Evolutionary conservation across 495 filamentous ascomycete genomes (phyloP).

Genomic region (Hyaloscypha variabilis): DNA sequence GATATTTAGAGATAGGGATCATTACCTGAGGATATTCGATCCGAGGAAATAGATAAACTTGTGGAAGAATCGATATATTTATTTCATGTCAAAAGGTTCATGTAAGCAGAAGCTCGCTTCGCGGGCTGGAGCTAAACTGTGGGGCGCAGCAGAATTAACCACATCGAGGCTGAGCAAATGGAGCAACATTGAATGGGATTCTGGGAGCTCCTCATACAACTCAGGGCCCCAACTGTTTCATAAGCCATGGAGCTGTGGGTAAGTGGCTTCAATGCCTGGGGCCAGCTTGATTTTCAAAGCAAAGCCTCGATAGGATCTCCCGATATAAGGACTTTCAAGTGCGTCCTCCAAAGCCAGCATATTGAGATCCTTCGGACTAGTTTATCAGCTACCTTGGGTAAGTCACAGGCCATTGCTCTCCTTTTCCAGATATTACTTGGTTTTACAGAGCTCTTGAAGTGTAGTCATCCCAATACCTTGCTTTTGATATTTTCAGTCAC

Average conservation of each 20-base stretch:
- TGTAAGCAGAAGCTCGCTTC: not conserved
- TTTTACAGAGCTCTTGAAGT: not conserved
- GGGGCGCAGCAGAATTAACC: not conserved
- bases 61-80: not conserved
- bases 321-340: conserved; percentile 20
- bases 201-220: not conserved
- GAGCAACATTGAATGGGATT: not conserved
- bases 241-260: conserved; percentile 48
- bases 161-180: not conserved
- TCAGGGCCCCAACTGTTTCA: not conserved
- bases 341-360: conserved; percentile 15
- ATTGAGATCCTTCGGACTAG: conserved; percentile 18
- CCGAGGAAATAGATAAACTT: not conserved
- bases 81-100: not conserved
- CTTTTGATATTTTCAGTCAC: not conserved
- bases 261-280: conserved; percentile 55
- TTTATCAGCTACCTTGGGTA: conserved; percentile 24
- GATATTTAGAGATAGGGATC: not conserved
- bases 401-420: not conserved
- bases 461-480: not conserved
- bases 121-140: not conserved
- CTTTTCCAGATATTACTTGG: not conserved
- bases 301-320: conserved; percentile 8
- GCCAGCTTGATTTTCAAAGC: conserved; percentile 42
- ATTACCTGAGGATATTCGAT: not conserved